Conservation (phyloP, 2,329 filamentous ascomycete species). For the Waltergamsia citrina region DNA sequence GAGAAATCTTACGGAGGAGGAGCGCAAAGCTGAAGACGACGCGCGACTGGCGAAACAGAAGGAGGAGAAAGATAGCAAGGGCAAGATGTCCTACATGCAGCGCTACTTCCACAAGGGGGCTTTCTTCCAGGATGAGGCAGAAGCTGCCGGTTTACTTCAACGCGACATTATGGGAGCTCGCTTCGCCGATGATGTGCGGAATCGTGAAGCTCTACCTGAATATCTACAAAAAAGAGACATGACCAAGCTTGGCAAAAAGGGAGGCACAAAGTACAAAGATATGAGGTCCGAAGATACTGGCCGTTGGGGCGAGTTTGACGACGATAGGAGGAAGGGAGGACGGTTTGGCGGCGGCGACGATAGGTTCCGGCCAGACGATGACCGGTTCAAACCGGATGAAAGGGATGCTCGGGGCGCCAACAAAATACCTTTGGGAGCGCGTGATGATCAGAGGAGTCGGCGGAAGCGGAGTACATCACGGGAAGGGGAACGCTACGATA, state of each 20-base stretch:
- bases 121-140: conserved; percentile 80
- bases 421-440: conserved; percentile 57
- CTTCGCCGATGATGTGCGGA: conserved; percentile 74
- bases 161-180: conserved; percentile 78
- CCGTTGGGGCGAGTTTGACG: conserved; percentile 62
- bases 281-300: conserved; percentile 87
- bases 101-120: conserved; percentile 96
- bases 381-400: conserved; percentile 30
- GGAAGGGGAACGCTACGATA: conserved; percentile 42
- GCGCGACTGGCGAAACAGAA: conserved; percentile 69
- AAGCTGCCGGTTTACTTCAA: conserved; percentile 64
- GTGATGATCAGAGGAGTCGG: conserved; percentile 30
- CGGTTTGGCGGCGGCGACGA: conserved; percentile 43
- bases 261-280: conserved; percentile 82
- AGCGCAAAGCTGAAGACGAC: conserved; percentile 77
- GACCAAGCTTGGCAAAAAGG: conserved; percentile 89
- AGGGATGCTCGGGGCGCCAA: conserved; percentile 55
- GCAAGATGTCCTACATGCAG: conserved; percentile 85
- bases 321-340: conserved; percentile 23
- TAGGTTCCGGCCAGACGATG: conserved; percentile 56
- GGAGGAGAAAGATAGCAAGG: conserved; percentile 67
- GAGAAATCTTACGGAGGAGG: conserved; percentile 76
- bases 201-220: conserved; percentile 77
- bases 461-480: conserved; percentile 49
- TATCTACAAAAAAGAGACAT: conserved; percentile 90